Base-by-base conservation (phyloP, 23 red algal species). In the Gracilariopsis chorda region DNA sequence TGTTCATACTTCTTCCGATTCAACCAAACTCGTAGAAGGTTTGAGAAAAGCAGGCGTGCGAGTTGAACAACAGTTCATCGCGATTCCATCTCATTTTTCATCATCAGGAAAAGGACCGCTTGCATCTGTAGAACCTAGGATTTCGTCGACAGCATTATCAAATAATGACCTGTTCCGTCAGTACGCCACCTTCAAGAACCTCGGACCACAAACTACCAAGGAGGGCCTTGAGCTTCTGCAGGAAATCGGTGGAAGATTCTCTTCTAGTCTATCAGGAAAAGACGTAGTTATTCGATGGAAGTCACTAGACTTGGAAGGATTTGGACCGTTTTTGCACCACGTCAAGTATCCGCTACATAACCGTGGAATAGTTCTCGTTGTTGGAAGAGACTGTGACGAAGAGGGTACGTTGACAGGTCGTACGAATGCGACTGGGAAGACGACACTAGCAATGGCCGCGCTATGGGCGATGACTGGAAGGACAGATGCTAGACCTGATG, bases 391-490 rank as follows among this genome's bases (percentile, higher is more conserved):
- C 11, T 88, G 71, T 49, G 80, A 86, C 48, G 62, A 86, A 51
- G 63, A 86, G 21, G 82, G 82, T 17, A 43, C 82, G 27, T 27
- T 86, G 28, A 86, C 82, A 52, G 82, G 82, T 51, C 37, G 71
- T 11, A 91, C 82, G 19, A 96, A 96, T 82, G 94, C 37, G 21
- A 86, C 79, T 0, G 94, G 94, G 29, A 96, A 96, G 71, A 92
- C 88, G 10, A 93, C 88, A 11, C 60, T 96, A 13, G 87, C 70
- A 40, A 96, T 96, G 94, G 77, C 94, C 12, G 78, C 94, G 20
- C 79, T 96, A 4, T 96, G 94, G 94, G 90, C 89, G n/a, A 60
- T 96, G 30, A 93, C 88, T 17, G 88, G 87, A n/a, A 59, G 34
- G 14, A 73, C 78, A 5, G 85, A 92, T 36, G 77, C 85, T 23